Percentiles rank a stretch among this genome's conserved stretches.
These are phyloP conservation scores for Boletus hoseneyae DNA, from an alignment of 1,284 basidiomycete species.

Conservation along the genomic window DNA sequence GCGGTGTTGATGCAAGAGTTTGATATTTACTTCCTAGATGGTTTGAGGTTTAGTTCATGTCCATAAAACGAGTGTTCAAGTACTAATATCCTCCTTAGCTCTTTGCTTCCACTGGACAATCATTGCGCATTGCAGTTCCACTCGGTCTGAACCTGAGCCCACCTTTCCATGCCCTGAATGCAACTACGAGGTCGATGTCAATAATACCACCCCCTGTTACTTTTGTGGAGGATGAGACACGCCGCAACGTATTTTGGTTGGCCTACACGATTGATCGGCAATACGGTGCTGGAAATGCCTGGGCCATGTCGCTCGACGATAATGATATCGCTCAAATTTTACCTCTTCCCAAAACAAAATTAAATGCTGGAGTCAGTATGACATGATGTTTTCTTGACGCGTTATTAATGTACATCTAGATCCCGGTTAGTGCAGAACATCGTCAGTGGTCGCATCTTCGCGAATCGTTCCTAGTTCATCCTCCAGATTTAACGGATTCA, in stretches of 20 bases:
- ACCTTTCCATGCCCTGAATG: constrained; percentile 63
- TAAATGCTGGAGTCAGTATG: constrained; percentile 54
- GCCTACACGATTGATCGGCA: constrained; percentile 66
- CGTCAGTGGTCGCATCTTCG: constrained; percentile 68
- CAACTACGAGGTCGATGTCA: constrained; percentile 49
- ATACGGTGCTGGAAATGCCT: constrained; percentile 64
- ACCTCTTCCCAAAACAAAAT: constrained; percentile 59
- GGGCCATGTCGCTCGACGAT: constrained; percentile 69
- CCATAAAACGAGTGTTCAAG: not conserved
- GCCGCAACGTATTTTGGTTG: constrained; percentile 71
- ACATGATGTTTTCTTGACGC: constrained; percentile 2
- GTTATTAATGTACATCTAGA: constrained; percentile 35
- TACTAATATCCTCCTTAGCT: constrained; percentile 41
- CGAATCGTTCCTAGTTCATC: constrained; percentile 56
- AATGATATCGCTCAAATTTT: constrained; percentile 67
- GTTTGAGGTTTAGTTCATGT: constrained; percentile 55
- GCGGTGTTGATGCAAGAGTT: constrained; percentile 1
- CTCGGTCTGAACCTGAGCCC: constrained; percentile 65
- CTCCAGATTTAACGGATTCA: constrained; percentile 63
- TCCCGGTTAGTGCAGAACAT: constrained; percentile 49
- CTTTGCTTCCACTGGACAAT: constrained; percentile 54
- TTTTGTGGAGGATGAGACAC: constrained; percentile 64
- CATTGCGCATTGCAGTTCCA: constrained; percentile 58
- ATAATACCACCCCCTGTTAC: constrained; percentile 56
- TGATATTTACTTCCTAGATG: constrained; percentile 43